These are phyloP conservation scores for Cryphonectria nitschkei DNA, from an alignment of 2,329 filamentous ascomycete genomes.

Conservation along the genomic window DNA sequence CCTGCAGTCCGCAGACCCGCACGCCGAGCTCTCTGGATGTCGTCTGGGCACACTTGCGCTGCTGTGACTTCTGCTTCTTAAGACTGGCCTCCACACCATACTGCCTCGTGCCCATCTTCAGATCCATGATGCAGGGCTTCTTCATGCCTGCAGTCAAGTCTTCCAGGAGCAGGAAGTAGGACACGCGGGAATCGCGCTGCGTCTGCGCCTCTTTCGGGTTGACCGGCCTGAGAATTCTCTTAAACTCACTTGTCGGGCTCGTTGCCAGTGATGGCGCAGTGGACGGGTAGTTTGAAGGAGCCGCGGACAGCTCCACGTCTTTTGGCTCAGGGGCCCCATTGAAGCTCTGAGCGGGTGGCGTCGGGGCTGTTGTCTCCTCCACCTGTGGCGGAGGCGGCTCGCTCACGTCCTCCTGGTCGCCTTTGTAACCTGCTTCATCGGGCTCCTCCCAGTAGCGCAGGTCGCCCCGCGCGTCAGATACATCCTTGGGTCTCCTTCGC, in stretches of 20 bases:
- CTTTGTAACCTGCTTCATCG: slow-evolving; percentile 79
- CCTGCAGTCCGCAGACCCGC: slow-evolving; percentile 91
- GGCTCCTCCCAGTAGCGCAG: slow-evolving; percentile 92
- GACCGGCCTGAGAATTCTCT: slow-evolving; percentile 61
- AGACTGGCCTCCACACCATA: slow-evolving; percentile 90
- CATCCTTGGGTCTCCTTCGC: slow-evolving; percentile 71
- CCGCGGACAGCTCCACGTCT: slow-evolving; percentile 20
- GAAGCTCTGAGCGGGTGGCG: slow-evolving; percentile 17
- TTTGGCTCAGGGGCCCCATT: slow-evolving; percentile 26
- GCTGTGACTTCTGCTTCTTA: slow-evolving; percentile 92
- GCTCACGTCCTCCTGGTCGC: slow-evolving; percentile 58
- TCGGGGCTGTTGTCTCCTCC: slow-evolving; percentile 23
- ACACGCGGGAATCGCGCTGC: slow-evolving; percentile 68
- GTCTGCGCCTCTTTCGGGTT: slow-evolving; percentile 79
- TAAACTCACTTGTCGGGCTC: slow-evolving; percentile 44
- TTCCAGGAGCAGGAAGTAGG: slow-evolving; percentile 91
- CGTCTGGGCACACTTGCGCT: slow-evolving; percentile 88
- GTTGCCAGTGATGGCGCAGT: slow-evolving; percentile 41
- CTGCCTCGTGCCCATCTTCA: slow-evolving; percentile 98
- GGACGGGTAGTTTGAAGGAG: slow-evolving; percentile 41
- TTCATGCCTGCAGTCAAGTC: slow-evolving; percentile 97
- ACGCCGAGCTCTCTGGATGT: slow-evolving; percentile 92
- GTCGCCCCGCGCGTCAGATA: slow-evolving; percentile 70
- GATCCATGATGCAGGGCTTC: slow-evolving; percentile 91
- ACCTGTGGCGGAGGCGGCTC: slow-evolving; percentile 27